Evolutionary conservation across 192 early-diverging fungal species (phyloP), one percentile per base, ranked within the genome.

Genomic region (Rhizoclosmatium sp.): DNA sequence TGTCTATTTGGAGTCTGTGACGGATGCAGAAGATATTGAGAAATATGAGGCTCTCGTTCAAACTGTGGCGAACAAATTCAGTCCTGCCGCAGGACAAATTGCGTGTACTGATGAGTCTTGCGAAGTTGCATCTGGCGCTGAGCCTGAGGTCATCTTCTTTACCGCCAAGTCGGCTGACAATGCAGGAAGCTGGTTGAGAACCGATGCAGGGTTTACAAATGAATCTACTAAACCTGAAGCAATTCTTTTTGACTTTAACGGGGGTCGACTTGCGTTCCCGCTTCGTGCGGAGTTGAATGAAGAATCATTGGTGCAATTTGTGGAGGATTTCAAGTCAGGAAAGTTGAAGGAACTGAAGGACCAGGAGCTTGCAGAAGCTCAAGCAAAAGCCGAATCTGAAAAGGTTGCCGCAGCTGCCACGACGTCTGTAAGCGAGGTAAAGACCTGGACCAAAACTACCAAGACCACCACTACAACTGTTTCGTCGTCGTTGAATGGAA

Each of bases 111-210:
- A 75, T 39, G 72, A 62, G 7, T 7, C 19, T 45, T 75, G 72
- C 42, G 72, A 49, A 58, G 49, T 9, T 0, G 4, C 70, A 39
- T 16, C 56, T 21, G 31, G 16, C 31, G 41, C 21, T n/a, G 47
- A 75, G 47, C 59, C 72, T 7, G 72, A 75, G 21, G 21, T 75
- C 41, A 75, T 75, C 39, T 62, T 75, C 59, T 75, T 75, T 42
- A 75, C 72, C 9, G 56, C 14, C 3, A 75, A n/a, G 42, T 3
- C 10, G 2, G 16, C 21, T 9, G 40, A 56, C 39, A 4, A 21
- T 19, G 54, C 47, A 5, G 42, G 21, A 3, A n/a, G n/a, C 40
- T 71, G 23, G 19, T 41, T 54, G 47, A 16, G 51, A 21, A 3
- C 16, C 0, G 23, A 3, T 0, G 12, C 48, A 54, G 54, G 54